phyloP scores from a whole-genome alignment of 768 basidiomycete species.

The Macrolepiota fuliginosa region DNA sequence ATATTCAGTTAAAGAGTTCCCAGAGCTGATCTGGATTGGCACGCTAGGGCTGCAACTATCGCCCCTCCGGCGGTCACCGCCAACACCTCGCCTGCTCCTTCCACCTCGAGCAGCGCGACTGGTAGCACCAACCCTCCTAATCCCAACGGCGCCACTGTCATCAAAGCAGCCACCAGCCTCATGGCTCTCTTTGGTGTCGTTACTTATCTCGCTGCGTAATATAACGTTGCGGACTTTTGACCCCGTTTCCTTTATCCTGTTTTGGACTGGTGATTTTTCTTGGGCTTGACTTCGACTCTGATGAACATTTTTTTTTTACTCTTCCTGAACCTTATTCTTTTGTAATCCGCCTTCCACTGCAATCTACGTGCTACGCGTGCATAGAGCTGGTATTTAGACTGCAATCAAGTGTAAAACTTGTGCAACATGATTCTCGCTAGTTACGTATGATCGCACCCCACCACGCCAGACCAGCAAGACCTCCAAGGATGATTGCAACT shows the following conservation, averaged over 20 bases:
- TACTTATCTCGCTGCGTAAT: constrained; percentile 14
- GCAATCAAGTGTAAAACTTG: not conserved
- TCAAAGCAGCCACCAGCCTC: constrained; percentile 23
- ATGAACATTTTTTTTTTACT: not conserved
- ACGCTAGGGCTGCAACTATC: constrained; percentile 12
- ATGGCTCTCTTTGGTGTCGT: constrained; percentile 24
- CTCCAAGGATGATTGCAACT: constrained; percentile 37
- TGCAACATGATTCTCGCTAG: not conserved
- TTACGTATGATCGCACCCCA: constrained; percentile 30
- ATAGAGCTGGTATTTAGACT: not conserved
- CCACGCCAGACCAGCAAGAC: constrained; percentile 40
- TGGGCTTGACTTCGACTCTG: not conserved
- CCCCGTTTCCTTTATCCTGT: constrained; percentile 1
- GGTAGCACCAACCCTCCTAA: constrained; percentile 19
- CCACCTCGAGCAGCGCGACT: constrained; percentile 18
- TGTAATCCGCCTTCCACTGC: not conserved
- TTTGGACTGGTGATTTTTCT: not conserved
- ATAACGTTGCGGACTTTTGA: not conserved
- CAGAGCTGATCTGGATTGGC: not conserved
- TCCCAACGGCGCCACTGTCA: constrained; percentile 21
- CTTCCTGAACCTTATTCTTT: not conserved
- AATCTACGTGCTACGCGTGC: not conserved
- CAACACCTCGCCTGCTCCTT: constrained; percentile 15
- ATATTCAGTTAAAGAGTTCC: not conserved
- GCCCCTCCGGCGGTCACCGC: constrained; percentile 13